A percentile compares a stretch with the other conserved stretches of the same genome.
Conservation (phyloP, 2,329 filamentous ascomycete species). For the Colletotrichum paranaense region DNA sequence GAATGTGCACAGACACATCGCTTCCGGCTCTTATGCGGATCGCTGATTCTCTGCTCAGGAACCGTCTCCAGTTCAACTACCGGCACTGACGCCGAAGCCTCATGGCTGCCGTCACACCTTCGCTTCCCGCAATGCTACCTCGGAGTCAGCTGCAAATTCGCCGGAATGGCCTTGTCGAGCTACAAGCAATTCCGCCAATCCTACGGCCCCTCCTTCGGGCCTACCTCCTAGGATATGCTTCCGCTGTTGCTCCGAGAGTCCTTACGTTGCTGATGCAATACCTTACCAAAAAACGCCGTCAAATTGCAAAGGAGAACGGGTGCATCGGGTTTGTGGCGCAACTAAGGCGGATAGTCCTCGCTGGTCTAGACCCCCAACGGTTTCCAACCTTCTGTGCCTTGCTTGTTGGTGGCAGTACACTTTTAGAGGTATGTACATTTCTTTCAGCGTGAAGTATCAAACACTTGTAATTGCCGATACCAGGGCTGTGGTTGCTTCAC, state of each 20-base stretch:
- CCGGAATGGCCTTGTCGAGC: conserved; percentile 30
- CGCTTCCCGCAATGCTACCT: conserved; percentile 56
- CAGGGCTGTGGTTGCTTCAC: conserved; percentile 2
- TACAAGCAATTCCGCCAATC: conserved; percentile 56
- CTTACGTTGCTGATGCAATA: conserved; percentile 65
- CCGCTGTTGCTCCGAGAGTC: conserved; percentile 66
- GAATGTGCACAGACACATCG: conserved; percentile 20
- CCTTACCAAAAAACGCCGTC: conserved; percentile 48
- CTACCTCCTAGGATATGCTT: conserved; percentile 71
- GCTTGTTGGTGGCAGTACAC: conserved; percentile 68
- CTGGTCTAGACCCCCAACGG: conserved; percentile 64
- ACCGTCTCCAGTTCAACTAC: conserved; percentile 10
- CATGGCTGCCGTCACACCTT: conserved; percentile 19
- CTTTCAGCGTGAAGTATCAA: conserved; percentile 11
- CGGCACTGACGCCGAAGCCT: conserved; percentile 29
- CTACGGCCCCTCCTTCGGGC: conserved; percentile 69
- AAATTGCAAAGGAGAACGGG: conserved; percentile 27
- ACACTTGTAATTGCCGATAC: conserved; percentile 4
- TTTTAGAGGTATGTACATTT: conserved; percentile 65
- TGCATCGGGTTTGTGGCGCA: conserved; percentile 44
- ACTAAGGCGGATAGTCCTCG: conserved; percentile 56
- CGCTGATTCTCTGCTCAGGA: conserved; percentile 27
- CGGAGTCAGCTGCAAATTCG: conserved; percentile 42
- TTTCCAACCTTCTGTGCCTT: conserved; percentile 73
- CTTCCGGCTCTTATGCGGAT: conserved; percentile 13